Evolutionary conservation across 1,284 basidiomycete genomes (phyloP).

Genomic region (Bjerkandera adusta): DNA sequence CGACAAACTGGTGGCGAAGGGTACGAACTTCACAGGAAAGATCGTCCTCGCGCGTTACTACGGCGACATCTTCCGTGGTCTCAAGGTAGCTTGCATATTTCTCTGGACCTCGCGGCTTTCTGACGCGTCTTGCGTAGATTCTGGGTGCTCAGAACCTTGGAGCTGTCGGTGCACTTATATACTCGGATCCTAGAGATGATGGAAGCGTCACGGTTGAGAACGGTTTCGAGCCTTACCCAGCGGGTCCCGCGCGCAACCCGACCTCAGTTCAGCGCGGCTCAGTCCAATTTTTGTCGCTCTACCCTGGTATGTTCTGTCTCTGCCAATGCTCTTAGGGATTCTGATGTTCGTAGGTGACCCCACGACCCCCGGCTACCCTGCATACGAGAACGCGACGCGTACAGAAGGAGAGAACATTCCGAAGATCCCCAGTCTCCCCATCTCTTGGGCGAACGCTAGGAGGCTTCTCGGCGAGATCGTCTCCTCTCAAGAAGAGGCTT

Average conservation of each 20-base stretch:
- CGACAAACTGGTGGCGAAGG: conserved; percentile 38
- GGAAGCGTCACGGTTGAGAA: conserved; percentile 80
- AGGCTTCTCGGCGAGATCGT: conserved; percentile 58
- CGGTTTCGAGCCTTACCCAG: conserved; percentile 75
- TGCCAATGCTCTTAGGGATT: neutral
- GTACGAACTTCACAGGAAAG: conserved; percentile 76
- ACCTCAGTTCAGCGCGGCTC: conserved; percentile 85
- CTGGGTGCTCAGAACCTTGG: conserved; percentile 84
- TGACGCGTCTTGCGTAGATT: conserved; percentile 41
- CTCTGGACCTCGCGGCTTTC: neutral
- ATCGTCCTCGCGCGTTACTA: conserved; percentile 90
- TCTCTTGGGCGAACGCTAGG: conserved; percentile 71
- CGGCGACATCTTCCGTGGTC: conserved; percentile 78
- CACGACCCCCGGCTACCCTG: conserved; percentile 83
- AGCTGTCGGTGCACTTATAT: conserved; percentile 75
- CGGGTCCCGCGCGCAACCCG: conserved; percentile 86
- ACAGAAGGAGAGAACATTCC: conserved; percentile 72
- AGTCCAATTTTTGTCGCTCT: conserved; percentile 79
- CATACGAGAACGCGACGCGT: conserved; percentile 82
- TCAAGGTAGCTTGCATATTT: conserved; percentile 52
- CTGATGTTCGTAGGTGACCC: conserved; percentile 51
- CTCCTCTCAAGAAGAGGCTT: conserved; percentile 39
- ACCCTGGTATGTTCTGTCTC: conserved; percentile 47
- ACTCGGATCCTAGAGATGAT: conserved; percentile 88
- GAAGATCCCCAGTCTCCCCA: conserved; percentile 78